Evolutionary conservation across 23 red algal genomes (phyloP), one percentile per base, ranked within the genome.

Genomic region (Gracilariopsis chorda): DNA sequence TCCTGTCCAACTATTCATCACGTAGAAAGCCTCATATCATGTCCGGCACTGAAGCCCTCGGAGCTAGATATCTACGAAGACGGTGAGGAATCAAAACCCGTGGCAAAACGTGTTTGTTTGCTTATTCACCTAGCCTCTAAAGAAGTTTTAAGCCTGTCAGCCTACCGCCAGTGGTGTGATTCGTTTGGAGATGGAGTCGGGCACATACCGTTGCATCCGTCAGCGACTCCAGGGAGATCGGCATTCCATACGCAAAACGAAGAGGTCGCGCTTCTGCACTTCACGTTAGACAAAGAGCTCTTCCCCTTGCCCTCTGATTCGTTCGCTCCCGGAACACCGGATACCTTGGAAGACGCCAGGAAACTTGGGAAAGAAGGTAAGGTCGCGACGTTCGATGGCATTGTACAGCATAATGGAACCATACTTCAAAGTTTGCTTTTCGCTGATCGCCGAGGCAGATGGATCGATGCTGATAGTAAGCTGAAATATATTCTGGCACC

Each of bases 1-100:
- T 46, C 69, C 53, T 88, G 79, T 79, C 90, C 96, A 52, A 84
- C 80, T 28, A 49, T 89, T 34, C 59, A 91, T 24, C 92, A 93
- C 71, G n/a, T 98, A 33, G 44, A 81, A 21, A 52, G 45, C 51
- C 24, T 92, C 16, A 28, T 51, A 37, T 48, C 79, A 7, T 60
- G 72, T 62, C 0, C 17, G 14, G 73, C 69, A 56, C 64, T 90
- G 43, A 23, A 60, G 13, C 78, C 86, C 14, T 40, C 35, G 32
- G 42, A 69, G 16, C 57, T 87, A 13, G 83, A 48, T 44, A 24
- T 82, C 2, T 51, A 36, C 16, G 77, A 35, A 3, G 74, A 71
- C 20, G 73, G 17, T 0, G 69, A 52, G 35, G 74, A 11, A 1
- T 34, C 51, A 35, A 0, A 28, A 20, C 47, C 42, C 33, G 25